These are phyloP conservation scores for Westerdykella ornata DNA, from an alignment of 2,329 filamentous ascomycete species.

Conservation along the genomic window DNA sequence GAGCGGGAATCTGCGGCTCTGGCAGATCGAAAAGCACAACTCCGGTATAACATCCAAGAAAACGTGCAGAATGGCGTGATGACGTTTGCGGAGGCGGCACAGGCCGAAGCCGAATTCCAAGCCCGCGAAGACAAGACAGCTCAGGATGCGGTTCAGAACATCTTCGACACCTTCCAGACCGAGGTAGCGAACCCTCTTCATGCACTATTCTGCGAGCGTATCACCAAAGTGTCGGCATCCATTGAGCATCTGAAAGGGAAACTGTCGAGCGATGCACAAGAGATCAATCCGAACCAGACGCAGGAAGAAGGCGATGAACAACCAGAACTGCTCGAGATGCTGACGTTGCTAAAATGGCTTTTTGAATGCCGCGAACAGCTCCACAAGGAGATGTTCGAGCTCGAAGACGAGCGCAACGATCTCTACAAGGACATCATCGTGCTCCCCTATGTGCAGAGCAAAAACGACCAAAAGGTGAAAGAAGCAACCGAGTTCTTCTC, in stretches of 20 bases:
- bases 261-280: conserved; percentile 64
- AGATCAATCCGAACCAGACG: conserved; percentile 67
- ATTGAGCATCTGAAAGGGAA: conserved; percentile 68
- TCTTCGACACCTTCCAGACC: conserved; percentile 79
- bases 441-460: conserved; percentile 66
- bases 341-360: conserved; percentile 93
- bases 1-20: conserved; percentile 47
- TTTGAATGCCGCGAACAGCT: conserved; percentile 89
- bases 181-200: conserved; percentile 79
- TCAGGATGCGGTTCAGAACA: conserved; percentile 67
- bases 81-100: conserved; percentile 73
- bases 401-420: conserved; percentile 77
- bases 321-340: conserved; percentile 86
- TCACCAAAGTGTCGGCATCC: conserved; percentile 65
- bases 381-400: conserved; percentile 76
- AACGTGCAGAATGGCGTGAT: conserved; percentile 74
- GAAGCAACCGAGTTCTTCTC: conserved; percentile 77
- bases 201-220: conserved; percentile 67
- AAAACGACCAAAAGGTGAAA: conserved; percentile 70
- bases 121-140: conserved; percentile 62
- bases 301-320: conserved; percentile 95
- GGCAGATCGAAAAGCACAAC: conserved; percentile 57
- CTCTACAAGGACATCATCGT: conserved; percentile 80
- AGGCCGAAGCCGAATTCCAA: conserved; percentile 69
- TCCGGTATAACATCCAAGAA: conserved; percentile 68